Conservation (phyloP, 345 rosid species). For the Pistacia atlantica region DNA sequence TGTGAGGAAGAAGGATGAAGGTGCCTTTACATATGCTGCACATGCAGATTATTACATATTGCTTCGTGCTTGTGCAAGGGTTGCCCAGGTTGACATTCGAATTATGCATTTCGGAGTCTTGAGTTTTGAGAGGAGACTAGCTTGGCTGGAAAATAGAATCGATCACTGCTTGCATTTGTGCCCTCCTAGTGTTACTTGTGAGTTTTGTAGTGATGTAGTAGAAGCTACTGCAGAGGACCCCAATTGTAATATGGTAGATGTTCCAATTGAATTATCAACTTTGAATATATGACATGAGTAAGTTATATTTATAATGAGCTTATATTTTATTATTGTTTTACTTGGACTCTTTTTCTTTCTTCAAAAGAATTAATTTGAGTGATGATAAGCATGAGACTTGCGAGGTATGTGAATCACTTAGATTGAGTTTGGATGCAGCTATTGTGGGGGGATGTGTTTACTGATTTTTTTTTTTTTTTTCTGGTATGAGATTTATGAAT, state of each 20-base stretch:
- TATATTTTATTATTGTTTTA: not conserved
- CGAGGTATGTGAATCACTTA: no score
- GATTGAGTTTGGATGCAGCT: no score
- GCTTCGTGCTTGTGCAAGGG: conserved; percentile 63
- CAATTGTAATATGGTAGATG: conserved; percentile 3
- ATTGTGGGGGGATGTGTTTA: no score
- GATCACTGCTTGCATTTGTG: conserved; percentile 52
- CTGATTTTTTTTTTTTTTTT: no score
- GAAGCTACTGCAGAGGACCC: conserved; percentile 23
- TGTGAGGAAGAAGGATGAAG: conserved; percentile 60
- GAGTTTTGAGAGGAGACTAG: conserved; percentile 76
- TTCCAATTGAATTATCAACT: conserved; percentile 29
- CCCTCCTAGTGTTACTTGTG: conserved; percentile 48
- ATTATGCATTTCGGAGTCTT: conserved; percentile 68
- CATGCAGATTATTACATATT: conserved; percentile 86
- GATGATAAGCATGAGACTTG: no score
- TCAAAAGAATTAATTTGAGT: not conserved
- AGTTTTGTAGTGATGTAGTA: conserved; percentile 36
- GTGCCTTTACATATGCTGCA: conserved; percentile 51
- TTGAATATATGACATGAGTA: conserved; percentile 19
- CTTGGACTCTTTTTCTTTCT: no score
- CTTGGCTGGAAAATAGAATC: conserved; percentile 70
- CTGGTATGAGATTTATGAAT: no score
- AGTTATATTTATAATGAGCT: not conserved
- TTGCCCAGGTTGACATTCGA: conserved; percentile 59